A percentile compares a stretch with the other conserved stretches of the same genome.
These are phyloP conservation scores for Esteya vermicola DNA, from an alignment of 2,329 filamentous ascomycete genomes.

Conservation along the genomic window DNA sequence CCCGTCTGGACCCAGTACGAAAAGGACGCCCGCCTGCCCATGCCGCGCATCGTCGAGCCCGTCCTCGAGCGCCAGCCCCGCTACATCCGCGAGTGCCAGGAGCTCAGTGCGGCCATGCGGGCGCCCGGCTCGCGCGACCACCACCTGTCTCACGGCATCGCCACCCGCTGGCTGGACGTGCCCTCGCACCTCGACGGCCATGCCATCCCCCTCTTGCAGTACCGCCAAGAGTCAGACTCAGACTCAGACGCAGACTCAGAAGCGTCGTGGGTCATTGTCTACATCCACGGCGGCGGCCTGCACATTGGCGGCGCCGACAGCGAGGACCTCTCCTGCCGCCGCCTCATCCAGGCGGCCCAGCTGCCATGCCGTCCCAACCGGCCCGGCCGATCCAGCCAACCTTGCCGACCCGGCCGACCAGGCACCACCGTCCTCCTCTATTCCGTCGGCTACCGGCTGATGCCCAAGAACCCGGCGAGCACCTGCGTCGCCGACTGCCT, in stretches of 20 bases:
- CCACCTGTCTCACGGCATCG: constrained; percentile 20
- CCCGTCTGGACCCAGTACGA: constrained; percentile 26
- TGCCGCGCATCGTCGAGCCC: constrained; percentile 12
- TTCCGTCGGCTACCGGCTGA: constrained; percentile 31
- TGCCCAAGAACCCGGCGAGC: constrained; percentile 23
- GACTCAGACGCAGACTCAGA: neutral
- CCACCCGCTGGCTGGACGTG: constrained; percentile 15
- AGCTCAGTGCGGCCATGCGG: constrained; percentile 21
- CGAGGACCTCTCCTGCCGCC: constrained; percentile 32
- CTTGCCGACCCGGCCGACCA: neutral
- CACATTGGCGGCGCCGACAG: constrained; percentile 32
- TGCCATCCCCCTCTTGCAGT: constrained; percentile 22
- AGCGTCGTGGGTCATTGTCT: constrained; percentile 21
- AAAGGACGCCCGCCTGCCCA: constrained; percentile 14
- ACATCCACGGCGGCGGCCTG: constrained; percentile 34
- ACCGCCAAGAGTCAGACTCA: constrained; percentile 7
- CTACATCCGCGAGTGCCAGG: constrained; percentile 26
- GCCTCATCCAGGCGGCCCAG: constrained; percentile 18
- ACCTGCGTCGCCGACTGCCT: constrained; percentile 28
- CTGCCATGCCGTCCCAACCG: too few species aligned
- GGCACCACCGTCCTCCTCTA: constrained; percentile 18
- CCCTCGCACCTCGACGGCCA: constrained; percentile 19
- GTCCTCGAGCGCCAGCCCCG: constrained; percentile 20
- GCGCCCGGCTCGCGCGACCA: constrained; percentile 20
- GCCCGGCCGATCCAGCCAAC: too few species aligned